Evolutionary conservation across 257 asterid genomes (phyloP).

Genomic region (Ehretia macrophylla): DNA sequence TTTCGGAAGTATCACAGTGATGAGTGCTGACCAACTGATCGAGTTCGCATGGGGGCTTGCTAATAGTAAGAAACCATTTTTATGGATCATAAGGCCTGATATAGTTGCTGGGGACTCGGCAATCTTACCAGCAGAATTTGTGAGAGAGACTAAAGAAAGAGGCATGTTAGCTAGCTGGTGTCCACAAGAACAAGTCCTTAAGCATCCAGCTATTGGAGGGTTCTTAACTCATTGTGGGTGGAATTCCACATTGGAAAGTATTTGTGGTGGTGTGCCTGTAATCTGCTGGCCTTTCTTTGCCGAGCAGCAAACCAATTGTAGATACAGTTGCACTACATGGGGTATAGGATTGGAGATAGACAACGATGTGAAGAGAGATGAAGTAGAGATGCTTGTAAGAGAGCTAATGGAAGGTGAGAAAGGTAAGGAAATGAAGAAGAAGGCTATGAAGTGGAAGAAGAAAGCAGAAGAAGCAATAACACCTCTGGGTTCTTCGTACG

Average conservation of each 20-base stretch:
- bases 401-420: slow-evolving; percentile 53
- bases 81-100: slow-evolving; percentile 67
- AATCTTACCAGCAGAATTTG: slow-evolving; percentile 39
- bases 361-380: slow-evolving; percentile 40
- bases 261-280: slow-evolving; percentile 57
- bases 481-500: slow-evolving; percentile 27
- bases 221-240: slow-evolving; percentile 64
- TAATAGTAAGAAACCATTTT: slow-evolving; percentile 32
- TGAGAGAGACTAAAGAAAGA: slow-evolving; percentile 36
- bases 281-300: slow-evolving; percentile 75
- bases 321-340: slow-evolving; percentile 48
- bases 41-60: slow-evolving; percentile 82
- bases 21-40: slow-evolving; percentile 38
- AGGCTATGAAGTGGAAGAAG: slow-evolving; percentile 34
- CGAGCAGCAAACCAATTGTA: slow-evolving; percentile 60
- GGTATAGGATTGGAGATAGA: slow-evolving; percentile 52
- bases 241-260: slow-evolving; percentile 59
- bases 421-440: slow-evolving; percentile 42
- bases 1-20: slow-evolving; percentile 58
- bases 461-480: slow-evolving; percentile 41
- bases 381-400: slow-evolving; percentile 36
- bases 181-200: slow-evolving; percentile 50
- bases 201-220: slow-evolving; percentile 44
- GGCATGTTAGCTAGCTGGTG: slow-evolving; percentile 65
- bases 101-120: slow-evolving; percentile 44